These are phyloP conservation scores for Mycena sp. DNA, from an alignment of 1,284 basidiomycete species.

Conservation along the genomic window DNA sequence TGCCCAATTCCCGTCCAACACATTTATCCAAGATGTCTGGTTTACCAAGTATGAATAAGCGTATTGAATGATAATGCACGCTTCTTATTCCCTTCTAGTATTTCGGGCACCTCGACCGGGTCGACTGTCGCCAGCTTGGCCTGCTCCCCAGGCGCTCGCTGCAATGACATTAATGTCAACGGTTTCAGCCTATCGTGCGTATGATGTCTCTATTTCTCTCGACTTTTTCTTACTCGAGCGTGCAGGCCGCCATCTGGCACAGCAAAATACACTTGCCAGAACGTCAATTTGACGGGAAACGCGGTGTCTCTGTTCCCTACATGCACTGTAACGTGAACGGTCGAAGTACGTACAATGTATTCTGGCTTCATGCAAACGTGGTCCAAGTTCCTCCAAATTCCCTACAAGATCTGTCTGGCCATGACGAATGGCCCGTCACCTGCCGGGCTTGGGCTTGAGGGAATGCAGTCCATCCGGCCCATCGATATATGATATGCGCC, in stretches of 20 bases:
- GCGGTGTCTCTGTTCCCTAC: slow-evolving; percentile 44
- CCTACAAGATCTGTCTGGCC: no score
- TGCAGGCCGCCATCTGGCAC: slow-evolving; percentile 46
- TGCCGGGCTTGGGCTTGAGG: no score
- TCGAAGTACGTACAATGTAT: no score
- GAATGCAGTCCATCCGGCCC: no score
- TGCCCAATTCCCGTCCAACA: slow-evolving; percentile 60
- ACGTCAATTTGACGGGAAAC: slow-evolving; percentile 49
- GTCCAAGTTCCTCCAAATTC: no score
- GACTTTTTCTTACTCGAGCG: slow-evolving; percentile 21
- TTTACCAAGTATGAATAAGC: slow-evolving; percentile 56
- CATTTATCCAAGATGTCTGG: slow-evolving; percentile 60
- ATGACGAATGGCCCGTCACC: no score
- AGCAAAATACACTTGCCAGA: slow-evolving; percentile 55
- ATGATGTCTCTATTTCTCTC: not conserved
- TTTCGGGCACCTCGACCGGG: slow-evolving; percentile 65
- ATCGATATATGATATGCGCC: no score
- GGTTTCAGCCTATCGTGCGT: slow-evolving; percentile 53
- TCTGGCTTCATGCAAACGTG: no score
- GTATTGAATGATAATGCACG: no score
- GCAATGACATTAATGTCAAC: slow-evolving; percentile 60
- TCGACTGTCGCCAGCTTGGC: slow-evolving; percentile 62
- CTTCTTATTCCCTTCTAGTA: slow-evolving; percentile 52
- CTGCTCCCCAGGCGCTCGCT: slow-evolving; percentile 64
- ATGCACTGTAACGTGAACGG: slow-evolving; percentile 40